Evolutionary conservation across 1,284 basidiomycete genomes (phyloP), one percentile per base, ranked within the genome.

Genomic region (Fomitopsis betulina): DNA sequence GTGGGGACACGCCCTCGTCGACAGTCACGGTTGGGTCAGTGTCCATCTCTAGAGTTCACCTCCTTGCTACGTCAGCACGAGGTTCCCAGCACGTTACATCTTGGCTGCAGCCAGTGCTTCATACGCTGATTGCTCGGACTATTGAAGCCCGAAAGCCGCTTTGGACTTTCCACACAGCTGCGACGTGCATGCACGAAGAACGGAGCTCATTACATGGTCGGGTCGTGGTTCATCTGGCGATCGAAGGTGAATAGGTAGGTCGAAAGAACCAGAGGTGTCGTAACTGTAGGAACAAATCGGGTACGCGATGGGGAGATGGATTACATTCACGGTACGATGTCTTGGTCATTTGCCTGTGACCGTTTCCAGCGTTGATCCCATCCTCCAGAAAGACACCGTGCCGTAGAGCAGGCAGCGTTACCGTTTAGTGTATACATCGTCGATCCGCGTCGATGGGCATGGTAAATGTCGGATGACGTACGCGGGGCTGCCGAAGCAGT

Each of bases 381-480:
- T 53, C 30, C 30, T 42, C 23, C 33, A 27, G n/a, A 21, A n/a
- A 53, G 21, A 42, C 30, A 27, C 39, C 43, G 19, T 19, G 49
- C 38, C 5, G 27, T 21, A 30, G 21, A n/a, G 49, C 35, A 51
- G 49, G 10, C 49, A 21, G 32, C 17, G 8, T 51, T 9, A 37
- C 30, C 19, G 21, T 27, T 23, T 45, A 17, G 27, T 8, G 33
- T 10, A 30, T 38, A 23, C 47, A 35, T 38, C 56, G 17, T 37
- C 35, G 56, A 58, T 58, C 40, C 33, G 42, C 56, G 32, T 33
- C 27, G 56, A 54, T 53, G 39, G 32, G 25, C 37, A 43, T 52
- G 27, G 56, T 40, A 21, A 51, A 58, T 39, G 5, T 45, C 33
- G 35, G 39, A 53, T 53, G 50, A 45, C 51, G 51, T 53, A 19